Evolutionary conservation across 1,139 yeast genomes (phyloP), one percentile per base, ranked within the genome.

Genomic region (Candida sp.): DNA sequence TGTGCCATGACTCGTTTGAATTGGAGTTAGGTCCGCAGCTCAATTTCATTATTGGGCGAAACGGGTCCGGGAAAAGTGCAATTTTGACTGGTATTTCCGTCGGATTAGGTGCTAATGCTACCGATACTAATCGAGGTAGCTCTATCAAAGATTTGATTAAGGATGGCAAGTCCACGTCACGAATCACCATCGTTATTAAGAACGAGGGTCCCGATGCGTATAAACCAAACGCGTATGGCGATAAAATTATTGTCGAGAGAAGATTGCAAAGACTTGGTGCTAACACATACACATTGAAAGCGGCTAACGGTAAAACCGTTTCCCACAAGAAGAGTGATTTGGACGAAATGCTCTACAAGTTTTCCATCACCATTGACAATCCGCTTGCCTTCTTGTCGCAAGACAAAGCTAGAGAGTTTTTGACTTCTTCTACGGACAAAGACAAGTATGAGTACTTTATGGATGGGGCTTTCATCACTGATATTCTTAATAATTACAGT

Each of bases 41-140:
- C 56, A 96, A 94, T 67, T 91, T 96, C 63, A 90, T 96, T 51
- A 90, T 92, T 35, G 99, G 99, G 9, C 82, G 90, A 56, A 96
- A 96, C 63, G 99, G 99, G 2, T 87, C 96, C 33, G 99, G 99
- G 32, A 96, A 96, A 64, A 86, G 96, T 67, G 97, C 99, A 1
- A 81, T 96, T 31, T 72, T 96, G 54, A 93, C 98, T 0, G 98
- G 97, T 1, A 85, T 96, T 5, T 85, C 96, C 3, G 88, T 92
- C 9, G 96, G 97, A 5, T 72, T 94, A 7, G 99, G 99, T n/a
- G 97, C 97, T 1, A 89, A 87, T 61, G 98, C 98, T 0, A 78
- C 86, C n/a, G 92, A 86, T 50, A 94, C 99, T 0, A 88, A 88
- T 61, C 80, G 99, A 66, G 98, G 96, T 4, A 75, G 83, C 7